These are phyloP conservation scores for Candida krabiensis DNA, from an alignment of 805 yeast species.

Conservation along the genomic window DNA sequence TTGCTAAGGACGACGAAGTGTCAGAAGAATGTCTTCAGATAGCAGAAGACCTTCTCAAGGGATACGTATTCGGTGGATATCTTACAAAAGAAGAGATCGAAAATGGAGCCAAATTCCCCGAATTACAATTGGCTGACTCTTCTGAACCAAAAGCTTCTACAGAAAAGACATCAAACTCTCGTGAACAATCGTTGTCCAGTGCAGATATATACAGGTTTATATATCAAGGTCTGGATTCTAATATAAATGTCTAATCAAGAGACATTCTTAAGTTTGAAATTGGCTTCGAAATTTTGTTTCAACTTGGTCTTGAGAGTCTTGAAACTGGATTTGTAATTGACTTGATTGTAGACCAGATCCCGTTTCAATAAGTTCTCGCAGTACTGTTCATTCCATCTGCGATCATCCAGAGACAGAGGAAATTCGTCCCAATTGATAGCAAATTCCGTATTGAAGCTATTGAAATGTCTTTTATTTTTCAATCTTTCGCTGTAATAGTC, in stretches of 20 bases:
- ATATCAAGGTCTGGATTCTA: slow-evolving; percentile 42
- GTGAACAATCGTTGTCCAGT: slow-evolving; percentile 28
- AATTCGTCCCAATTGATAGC: slow-evolving; percentile 56
- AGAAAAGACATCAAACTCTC: too few relatives aligned
- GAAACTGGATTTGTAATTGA: slow-evolving; percentile 43
- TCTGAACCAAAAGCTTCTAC: too few relatives aligned
- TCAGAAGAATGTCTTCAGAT: slow-evolving; percentile 65
- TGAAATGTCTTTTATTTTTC: slow-evolving; percentile 66
- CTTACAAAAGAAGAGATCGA: slow-evolving; percentile 50
- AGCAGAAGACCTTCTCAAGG: slow-evolving; percentile 53
- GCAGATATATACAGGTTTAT: slow-evolving; percentile 44
- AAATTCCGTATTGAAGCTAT: slow-evolving; percentile 66
- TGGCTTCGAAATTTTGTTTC: slow-evolving; percentile 33
- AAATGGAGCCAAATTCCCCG: slow-evolving; percentile 23
- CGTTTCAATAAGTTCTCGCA: slow-evolving; percentile 24
- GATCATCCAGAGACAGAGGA: slow-evolving; percentile 43
- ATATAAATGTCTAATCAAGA: slow-evolving; percentile 2
- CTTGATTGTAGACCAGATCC: slow-evolving; percentile 41
- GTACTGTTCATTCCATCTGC: slow-evolving; percentile 38
- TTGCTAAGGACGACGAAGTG: slow-evolving; percentile 55
- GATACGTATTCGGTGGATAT: slow-evolving; percentile 63
- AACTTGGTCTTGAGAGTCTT: slow-evolving; percentile 40
- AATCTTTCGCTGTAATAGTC: slow-evolving; percentile 57
- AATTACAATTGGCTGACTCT: slow-evolving; percentile 30
- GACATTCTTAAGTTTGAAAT: slow-evolving; percentile 2